phyloP scores from a whole-genome alignment of 805 yeast genomes.

The Barnettozyma siamensis region DNA sequence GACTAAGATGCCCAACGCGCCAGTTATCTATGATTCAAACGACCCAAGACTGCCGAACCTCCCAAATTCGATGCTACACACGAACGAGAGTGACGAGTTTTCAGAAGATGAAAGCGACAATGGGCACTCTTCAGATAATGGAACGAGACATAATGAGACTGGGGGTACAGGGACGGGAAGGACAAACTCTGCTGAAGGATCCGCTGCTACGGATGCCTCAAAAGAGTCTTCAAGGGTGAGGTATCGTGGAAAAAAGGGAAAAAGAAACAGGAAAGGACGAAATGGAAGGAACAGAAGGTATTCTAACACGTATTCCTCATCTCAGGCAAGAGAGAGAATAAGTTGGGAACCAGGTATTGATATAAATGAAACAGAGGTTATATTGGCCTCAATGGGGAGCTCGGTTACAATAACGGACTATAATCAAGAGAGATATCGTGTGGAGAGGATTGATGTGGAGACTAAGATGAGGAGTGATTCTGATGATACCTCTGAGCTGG shows the following conservation, averaged over 20 bases:
- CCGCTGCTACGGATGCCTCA: too few relatives aligned
- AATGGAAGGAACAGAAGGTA: slow-evolving; percentile 23
- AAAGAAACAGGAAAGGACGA: slow-evolving; percentile 6
- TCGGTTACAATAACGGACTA: slow-evolving; percentile 50
- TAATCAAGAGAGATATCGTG: slow-evolving; percentile 36
- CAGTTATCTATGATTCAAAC: slow-evolving; percentile 31
- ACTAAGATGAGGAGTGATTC: slow-evolving; percentile 4
- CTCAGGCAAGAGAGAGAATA: slow-evolving; percentile 34
- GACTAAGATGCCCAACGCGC: slow-evolving; percentile 1
- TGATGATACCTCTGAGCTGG: slow-evolving; percentile 14
- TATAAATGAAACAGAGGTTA: slow-evolving; percentile 43
- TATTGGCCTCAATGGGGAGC: slow-evolving; percentile 47
- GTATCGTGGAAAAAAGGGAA: neutral
- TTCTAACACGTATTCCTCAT: slow-evolving; percentile 31
- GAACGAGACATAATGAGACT: neutral
- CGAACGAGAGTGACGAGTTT: slow-evolving; percentile 22
- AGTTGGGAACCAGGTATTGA: slow-evolving; percentile 61
- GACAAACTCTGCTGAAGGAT: too few relatives aligned
- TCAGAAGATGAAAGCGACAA: slow-evolving; percentile 12
- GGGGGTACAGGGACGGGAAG: too few relatives aligned
- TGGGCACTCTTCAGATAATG: neutral
- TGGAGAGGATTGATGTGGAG: slow-evolving; percentile 36
- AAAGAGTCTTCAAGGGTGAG: too few relatives aligned
- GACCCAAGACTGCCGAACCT: slow-evolving; percentile 37
- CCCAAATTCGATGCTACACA: slow-evolving; percentile 25